These are phyloP conservation scores for Moniliella sp. DNA, from an alignment of 1,284 basidiomycete species.

Conservation along the genomic window DNA sequence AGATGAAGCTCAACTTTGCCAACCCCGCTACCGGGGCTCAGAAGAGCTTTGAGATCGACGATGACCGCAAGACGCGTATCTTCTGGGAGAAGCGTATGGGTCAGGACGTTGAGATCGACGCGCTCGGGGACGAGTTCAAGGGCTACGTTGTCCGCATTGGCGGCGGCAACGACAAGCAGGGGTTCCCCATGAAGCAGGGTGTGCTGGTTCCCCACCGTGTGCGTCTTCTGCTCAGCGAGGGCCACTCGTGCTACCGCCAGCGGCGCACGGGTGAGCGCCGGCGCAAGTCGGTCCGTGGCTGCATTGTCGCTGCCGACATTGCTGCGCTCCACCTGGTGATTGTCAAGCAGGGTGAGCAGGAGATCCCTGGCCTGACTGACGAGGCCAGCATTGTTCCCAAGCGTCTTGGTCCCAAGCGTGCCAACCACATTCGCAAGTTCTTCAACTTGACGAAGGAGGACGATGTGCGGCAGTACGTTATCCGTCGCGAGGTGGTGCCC, in stretches of 20 bases:
- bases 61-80: constrained; percentile 56
- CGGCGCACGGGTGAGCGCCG: constrained; percentile 86
- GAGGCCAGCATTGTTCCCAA: constrained; percentile 59
- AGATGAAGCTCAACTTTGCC: too few relatives aligned
- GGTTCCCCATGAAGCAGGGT: constrained; percentile 97
- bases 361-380: constrained; percentile 81
- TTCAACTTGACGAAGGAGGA: constrained; percentile 97
- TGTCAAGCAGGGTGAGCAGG: constrained; percentile 84
- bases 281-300: constrained; percentile 93
- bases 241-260: constrained; percentile 88
- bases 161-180: constrained; percentile 66
- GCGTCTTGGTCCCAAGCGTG: constrained; percentile 65
- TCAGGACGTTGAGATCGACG: constrained; percentile 77
- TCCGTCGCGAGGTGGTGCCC: constrained; percentile 65
- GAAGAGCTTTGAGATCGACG: constrained; percentile 76
- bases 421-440: constrained; percentile 62
- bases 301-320: constrained; percentile 83
- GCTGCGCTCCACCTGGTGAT: constrained; percentile 80
- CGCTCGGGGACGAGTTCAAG: constrained; percentile 84
- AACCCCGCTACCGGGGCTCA: constrained; percentile 76
- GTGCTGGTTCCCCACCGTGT: constrained; percentile 85
- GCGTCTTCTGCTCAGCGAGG: constrained; percentile 72
- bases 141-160: constrained; percentile 93
- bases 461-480: constrained; percentile 77
- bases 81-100: constrained; percentile 92